phyloP scores from a whole-genome alignment of 225 moss, liverwort and hornwort genomes.

The Physcomitrellopsis africana region DNA sequence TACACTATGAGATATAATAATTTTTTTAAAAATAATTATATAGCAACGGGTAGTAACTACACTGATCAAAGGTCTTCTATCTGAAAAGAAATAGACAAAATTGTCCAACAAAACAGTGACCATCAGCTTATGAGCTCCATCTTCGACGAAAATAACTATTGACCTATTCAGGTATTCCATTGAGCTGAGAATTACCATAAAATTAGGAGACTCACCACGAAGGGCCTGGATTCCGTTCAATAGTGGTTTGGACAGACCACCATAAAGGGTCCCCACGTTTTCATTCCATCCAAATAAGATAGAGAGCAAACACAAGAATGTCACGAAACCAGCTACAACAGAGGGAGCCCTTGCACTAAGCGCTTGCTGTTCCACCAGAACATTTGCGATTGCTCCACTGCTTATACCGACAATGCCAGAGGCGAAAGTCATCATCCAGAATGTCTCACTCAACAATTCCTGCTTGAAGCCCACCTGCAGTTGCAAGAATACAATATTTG shows the following conservation, averaged over 20 bases:
- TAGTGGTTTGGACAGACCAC: constrained; percentile 37
- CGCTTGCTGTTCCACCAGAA: constrained; percentile 44
- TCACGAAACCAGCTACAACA: constrained; percentile 48
- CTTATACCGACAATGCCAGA: constrained; percentile 50
- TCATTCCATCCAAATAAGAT: constrained; percentile 56
- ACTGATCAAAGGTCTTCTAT: constrained; percentile 3
- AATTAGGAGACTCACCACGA: constrained; percentile 31
- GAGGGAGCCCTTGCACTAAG: constrained; percentile 47
- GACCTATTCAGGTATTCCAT: neutral
- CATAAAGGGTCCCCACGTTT: constrained; percentile 42
- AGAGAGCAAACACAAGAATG: constrained; percentile 43
- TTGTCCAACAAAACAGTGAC: neutral
- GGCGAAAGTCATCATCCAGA: constrained; percentile 70
- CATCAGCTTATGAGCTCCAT: neutral
- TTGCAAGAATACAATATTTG: neutral
- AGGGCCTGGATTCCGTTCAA: constrained; percentile 46
- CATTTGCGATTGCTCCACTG: constrained; percentile 56
- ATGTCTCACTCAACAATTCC: constrained; percentile 65
- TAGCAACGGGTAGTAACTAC: neutral
- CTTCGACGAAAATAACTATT: constrained; percentile 17
- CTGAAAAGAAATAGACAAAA: neutral
- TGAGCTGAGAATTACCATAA: neutral
- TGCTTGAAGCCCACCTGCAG: constrained; percentile 71
- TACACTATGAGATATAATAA: neutral
- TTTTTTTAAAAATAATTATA: neutral